Evolutionary conservation across 371 early-diverging fungal species (phyloP), one percentile per base, ranked within the genome.

Genomic region (Syncephalastrum racemosum): DNA sequence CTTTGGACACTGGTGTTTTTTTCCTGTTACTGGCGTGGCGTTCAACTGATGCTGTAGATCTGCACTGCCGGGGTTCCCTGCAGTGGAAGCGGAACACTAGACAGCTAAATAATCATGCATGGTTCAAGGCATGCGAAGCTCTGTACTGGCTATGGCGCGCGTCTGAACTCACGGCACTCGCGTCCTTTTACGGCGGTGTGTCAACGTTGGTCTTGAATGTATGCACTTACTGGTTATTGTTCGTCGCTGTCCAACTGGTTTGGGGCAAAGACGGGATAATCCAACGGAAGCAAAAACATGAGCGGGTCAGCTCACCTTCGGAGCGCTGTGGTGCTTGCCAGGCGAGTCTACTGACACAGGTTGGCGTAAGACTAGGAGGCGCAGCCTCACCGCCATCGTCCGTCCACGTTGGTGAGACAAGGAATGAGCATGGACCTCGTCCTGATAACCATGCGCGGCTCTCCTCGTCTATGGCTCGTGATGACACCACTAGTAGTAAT

Each of bases 1-100:
- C 65, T 8, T 69, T 76, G 4, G 77, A 79, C 31, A 57, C 81
- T 16, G 73, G 67, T 31, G 68, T 75, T 12, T 84, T 82, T 50
- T 53, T 84, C n/a, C 46, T 73, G 7, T 16, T 70, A 2, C 62
- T 71, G 25, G 59, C 62, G 3, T 69, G 64, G 65, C 51, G 64
- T 10, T 58, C 69, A 3, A 61, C 66, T 1, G 66, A 72, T 41
- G 56, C 64, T 0, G 53, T 49, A 4, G 55, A 53, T 23, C 40
- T 62, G 23, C 51, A 54, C 18, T 54, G 60, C 18, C n/a, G 52
- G 15, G 50, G 27, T 56, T 40, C 54, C 46, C 40, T 13, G 31
- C 36, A 31, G 36, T 31, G 36, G 36, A 57, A 41, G 20, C 18
- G 15, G n/a, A 41, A 19, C 39, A 23, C 25, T 15, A 53, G 58